Conservation (phyloP, 2,329 filamentous ascomycete genomes). For the Calonectria henricotiae region DNA sequence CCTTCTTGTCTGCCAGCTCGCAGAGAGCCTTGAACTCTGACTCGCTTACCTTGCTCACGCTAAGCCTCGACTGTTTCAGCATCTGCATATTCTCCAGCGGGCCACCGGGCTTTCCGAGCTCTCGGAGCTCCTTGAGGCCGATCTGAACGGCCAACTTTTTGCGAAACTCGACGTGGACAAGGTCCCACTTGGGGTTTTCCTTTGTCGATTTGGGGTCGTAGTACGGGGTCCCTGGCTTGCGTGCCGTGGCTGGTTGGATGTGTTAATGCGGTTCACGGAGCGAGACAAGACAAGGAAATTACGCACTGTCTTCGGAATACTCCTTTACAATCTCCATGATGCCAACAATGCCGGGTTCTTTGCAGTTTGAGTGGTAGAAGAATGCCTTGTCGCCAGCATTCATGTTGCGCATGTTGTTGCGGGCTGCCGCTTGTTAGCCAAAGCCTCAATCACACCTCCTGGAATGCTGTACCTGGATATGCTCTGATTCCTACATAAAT, state of each 20-base stretch:
- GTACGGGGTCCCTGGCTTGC: conserved; percentile 72
- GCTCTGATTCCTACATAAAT: conserved; percentile 63
- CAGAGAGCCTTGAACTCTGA: conserved; percentile 79
- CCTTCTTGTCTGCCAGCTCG: conserved; percentile 66
- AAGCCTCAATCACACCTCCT: accelerated
- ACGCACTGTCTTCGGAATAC: conserved; percentile 83
- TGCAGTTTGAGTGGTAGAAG: conserved; percentile 97
- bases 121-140: conserved; percentile 80
- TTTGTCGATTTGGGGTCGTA: conserved; percentile 83
- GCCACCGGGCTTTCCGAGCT: conserved; percentile 70
- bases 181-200: conserved; percentile 78
- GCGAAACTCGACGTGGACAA: conserved; percentile 90
- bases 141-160: conserved; percentile 85
- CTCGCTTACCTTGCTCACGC: conserved; percentile 79
- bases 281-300: no score
- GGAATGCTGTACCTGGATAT: conserved; percentile 61
- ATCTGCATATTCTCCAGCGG: conserved; percentile 85
- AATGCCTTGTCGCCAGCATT: conserved; percentile 92
- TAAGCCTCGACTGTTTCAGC: conserved; percentile 85
- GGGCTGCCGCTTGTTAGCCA: conserved; percentile 65
- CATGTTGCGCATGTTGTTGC: conserved; percentile 94
- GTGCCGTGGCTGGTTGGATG: conserved; percentile 53
- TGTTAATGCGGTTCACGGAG: accelerated
- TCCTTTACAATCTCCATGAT: conserved; percentile 92
- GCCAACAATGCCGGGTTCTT: conserved; percentile 88